Conservation (phyloP, 768 basidiomycete species). For the Terana coerulea region DNA sequence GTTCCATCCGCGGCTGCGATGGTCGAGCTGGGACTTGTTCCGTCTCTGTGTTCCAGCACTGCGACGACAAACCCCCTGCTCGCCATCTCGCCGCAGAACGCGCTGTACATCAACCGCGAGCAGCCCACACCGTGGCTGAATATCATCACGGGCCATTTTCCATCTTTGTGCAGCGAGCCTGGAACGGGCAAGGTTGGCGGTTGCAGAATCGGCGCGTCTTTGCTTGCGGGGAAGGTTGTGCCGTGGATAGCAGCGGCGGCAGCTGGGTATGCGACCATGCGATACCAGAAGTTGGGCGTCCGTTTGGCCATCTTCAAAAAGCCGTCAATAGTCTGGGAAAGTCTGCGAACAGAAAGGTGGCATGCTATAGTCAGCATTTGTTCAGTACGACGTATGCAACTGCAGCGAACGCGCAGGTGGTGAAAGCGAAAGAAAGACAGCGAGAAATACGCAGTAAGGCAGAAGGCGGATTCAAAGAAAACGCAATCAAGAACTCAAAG, state of each 20-base stretch:
- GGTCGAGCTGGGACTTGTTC: conserved; percentile 34
- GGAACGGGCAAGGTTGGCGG: conserved; percentile 7
- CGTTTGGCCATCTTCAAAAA: conserved; percentile 28
- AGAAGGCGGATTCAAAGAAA: too few relatives aligned
- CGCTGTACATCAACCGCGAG: conserved; percentile 36
- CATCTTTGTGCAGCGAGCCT: background rate
- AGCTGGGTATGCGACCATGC: conserved; percentile 17
- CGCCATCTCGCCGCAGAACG: conserved; percentile 41
- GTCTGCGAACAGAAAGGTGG: conserved; percentile 10
- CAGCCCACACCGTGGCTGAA: conserved; percentile 45
- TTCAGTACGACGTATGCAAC: background rate
- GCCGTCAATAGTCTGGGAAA: conserved; percentile 27
- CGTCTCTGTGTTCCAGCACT: conserved; percentile 45
- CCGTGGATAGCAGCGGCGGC: conserved; percentile 26
- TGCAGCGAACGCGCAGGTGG: too few relatives aligned
- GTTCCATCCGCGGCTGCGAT: conserved; percentile 18
- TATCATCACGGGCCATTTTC: conserved; percentile 36
- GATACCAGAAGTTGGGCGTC: conserved; percentile 24
- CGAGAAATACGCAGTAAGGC: too few relatives aligned
- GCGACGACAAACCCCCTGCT: conserved; percentile 42
- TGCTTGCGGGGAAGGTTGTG: conserved; percentile 27
- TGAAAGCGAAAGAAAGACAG: too few relatives aligned
- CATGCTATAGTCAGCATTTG: background rate
- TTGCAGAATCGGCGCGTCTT: conserved; percentile 21
- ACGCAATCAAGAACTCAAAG: too few relatives aligned